phyloP scores from a whole-genome alignment of 768 basidiomycete species.

The Lactifluus piperatus region DNA sequence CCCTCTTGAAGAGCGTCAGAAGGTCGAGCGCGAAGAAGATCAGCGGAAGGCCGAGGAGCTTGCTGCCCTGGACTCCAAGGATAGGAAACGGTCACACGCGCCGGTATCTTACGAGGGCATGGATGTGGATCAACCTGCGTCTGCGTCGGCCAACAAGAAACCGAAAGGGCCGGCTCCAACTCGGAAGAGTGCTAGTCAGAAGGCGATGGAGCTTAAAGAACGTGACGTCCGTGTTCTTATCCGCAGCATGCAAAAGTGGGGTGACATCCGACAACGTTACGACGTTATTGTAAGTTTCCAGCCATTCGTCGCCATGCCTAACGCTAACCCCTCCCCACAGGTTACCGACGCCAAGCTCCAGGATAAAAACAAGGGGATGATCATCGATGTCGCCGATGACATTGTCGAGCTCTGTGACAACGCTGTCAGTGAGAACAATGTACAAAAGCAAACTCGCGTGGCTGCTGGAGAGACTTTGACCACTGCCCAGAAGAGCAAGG shows the following conservation, averaged over 20 bases:
- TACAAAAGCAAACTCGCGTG: slow-evolving; percentile 64
- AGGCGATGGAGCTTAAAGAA: slow-evolving; percentile 95
- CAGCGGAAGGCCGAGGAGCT: slow-evolving; percentile 65
- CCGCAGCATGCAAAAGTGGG: slow-evolving; percentile 94
- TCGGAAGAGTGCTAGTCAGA: slow-evolving; percentile 87
- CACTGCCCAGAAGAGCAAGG: slow-evolving; percentile 94
- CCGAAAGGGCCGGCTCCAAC: slow-evolving; percentile 62
- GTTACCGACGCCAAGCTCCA: slow-evolving; percentile 83
- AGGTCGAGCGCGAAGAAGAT: slow-evolving; percentile 74
- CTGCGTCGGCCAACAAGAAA: slow-evolving; percentile 61
- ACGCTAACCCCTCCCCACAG: slow-evolving; percentile 32
- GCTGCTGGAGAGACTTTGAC: slow-evolving; percentile 83
- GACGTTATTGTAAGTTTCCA: slow-evolving; percentile 75
- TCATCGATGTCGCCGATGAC: slow-evolving; percentile 86
- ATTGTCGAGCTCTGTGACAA: slow-evolving; percentile 78
- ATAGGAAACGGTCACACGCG: slow-evolving; percentile 78
- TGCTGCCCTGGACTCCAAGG: slow-evolving; percentile 50
- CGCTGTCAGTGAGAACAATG: slow-evolving; percentile 79
- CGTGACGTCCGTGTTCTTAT: slow-evolving; percentile 94
- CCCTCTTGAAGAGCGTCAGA: slow-evolving; percentile 82
- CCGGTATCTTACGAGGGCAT: slow-evolving; percentile 89
- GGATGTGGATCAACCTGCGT: slow-evolving; percentile 71
- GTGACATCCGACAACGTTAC: slow-evolving; percentile 91
- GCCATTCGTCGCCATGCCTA: neutral
- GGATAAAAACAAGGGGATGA: slow-evolving; percentile 90